Base-by-base conservation (phyloP, 441 rosid genomes). In the Sinapis alba region DNA sequence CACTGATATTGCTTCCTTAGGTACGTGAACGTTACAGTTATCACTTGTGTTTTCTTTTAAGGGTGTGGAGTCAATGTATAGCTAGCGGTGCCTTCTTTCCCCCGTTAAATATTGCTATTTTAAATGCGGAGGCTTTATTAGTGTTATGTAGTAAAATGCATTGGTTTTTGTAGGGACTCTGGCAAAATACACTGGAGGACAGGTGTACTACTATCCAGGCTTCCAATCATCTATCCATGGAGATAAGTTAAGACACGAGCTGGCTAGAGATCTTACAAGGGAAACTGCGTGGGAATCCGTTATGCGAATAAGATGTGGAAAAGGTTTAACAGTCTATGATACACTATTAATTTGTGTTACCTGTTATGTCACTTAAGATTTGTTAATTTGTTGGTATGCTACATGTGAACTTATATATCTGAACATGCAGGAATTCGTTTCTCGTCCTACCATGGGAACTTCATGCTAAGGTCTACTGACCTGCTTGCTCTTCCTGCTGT, bases 251-350 rank as follows among this genome's bases (percentile, higher is more conserved):
- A 90, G 88, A 65, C 92, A 89, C 77, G 99, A 96, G 81, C 81
- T 96, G 62, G 81, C 88, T 64, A 89, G 98, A 86, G 99, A 96
- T 83, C 97, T 96, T 71, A 96, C 92, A 0, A 89, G 98, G 83
- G 98, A 96, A 88, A 96, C 99, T 78, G 98, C 98, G 27, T 96
- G 99, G 99, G 99, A 96, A 85, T 87, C 98, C 13, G 99, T 94
- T 60, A 89, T 96, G 99, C 92, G 99, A 56, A 76, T 96, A 83
- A 87, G 99, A 94, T 96, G 98, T 80, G 99, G 99, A 85, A 96
- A 96, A 91, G 98, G 99, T 94, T 58, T 56, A 66, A 69, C 18
- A 47, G 19, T 71, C 70, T 45, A 19, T 57, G 45, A 27, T 53
- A 12, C 7, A 18, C 61, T 41, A n/a, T 56, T 59, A 20, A 50